Base-by-base conservation (phyloP, 345 rosid genomes). In the Arabidopsis suecica region DNA sequence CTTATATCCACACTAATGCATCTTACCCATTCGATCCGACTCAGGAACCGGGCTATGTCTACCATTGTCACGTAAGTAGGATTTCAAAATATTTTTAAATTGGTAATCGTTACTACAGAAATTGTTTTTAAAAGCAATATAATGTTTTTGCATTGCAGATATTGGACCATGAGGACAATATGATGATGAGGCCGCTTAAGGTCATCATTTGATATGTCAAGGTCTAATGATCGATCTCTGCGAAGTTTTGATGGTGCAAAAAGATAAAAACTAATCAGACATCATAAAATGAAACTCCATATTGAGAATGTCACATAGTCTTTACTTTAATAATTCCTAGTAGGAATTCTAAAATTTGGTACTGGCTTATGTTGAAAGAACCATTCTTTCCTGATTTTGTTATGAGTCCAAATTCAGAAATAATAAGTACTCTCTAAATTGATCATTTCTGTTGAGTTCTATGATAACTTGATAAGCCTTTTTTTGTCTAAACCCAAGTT, bases 41-140 rank as follows among this genome's bases (percentile, higher is more conserved):
- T 6, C 64, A 65, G 0, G 86, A 91, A 72, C 99, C 97, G 4
- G 97, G 99, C 1, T 92, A 92, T 76, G 90, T 92, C 40, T 92
- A 92, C 72, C 99, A 95, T 78, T 95, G 97, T 82, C 99, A 95
- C 34, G 99, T 95, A 81, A 88, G 96, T 77, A 0, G 78, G 14
- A 41, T 4, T 55, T 61, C 9, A 6, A 7, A 37, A 48, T 48
- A 7, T 36, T 36, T 2, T 65, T 18, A 57, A 10, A 16, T 59
- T 40, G 30, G 25, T 49, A 20, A 56, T 14, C 33, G 20, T 3
- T 65, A n/a, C 22, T 51, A 41, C 22, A 4, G 4, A 16, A 1
- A 0, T 3, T 32, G n/a, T 13, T n/a, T 42, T 63, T 54, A 0
- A n/a, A 7, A 10, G 30, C 36, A 57, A 48, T 11, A 1, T 38